Evolutionary conservation across 225 moss, liverwort and hornwort species (phyloP), one percentile per base, ranked within the genome.

Genomic region (Rhytidiadelphus loreus): DNA sequence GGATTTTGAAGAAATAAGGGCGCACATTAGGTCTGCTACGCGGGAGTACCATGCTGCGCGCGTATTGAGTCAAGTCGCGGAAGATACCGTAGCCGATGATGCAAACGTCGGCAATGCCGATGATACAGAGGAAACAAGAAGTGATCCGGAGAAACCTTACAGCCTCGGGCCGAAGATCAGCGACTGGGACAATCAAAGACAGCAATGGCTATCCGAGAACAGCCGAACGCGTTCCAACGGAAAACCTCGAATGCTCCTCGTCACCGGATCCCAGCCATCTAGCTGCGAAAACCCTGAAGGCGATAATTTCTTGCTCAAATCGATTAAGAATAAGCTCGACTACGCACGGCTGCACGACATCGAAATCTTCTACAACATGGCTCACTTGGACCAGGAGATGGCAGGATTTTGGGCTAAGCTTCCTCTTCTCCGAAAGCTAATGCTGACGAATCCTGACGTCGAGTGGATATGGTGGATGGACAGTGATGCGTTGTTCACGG

Each of bases 401-500:
- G 74, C 92, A 24, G 94, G 94, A 6, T 94, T 92, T 30, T 94
- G 94, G 94, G 91, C 94, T 1, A 94, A 94, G 83, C 91, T 94
- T 12, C 94, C 94, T 18, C 91, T 94, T 25, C 90, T 94, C 11
- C 91, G 94, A 28, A 94, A 94, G 91, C 69, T 94, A 28, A 94
- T 94, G 94, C 37, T 94, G 62, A 90, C 92, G 83, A 91, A 92
- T 30, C 94, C 94, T 52, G 91, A 83, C 80, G 90, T 94, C 39
- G 92, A 94, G 87, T 94, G 94, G 94, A 90, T 94, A 74, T 94
- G 94, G 94, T 94, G 94, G 94, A 94, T 94, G 91, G 94, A 94
- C 61, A 94, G 94, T 59, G 94, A 94, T 48, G 94, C 94, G 17
- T 71, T 94, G 83, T 91, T 94, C 90, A 94, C 94, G 9, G 94